phyloP scores from a whole-genome alignment of 2,329 filamentous ascomycete genomes.

The Hypomyces perniciosus region DNA sequence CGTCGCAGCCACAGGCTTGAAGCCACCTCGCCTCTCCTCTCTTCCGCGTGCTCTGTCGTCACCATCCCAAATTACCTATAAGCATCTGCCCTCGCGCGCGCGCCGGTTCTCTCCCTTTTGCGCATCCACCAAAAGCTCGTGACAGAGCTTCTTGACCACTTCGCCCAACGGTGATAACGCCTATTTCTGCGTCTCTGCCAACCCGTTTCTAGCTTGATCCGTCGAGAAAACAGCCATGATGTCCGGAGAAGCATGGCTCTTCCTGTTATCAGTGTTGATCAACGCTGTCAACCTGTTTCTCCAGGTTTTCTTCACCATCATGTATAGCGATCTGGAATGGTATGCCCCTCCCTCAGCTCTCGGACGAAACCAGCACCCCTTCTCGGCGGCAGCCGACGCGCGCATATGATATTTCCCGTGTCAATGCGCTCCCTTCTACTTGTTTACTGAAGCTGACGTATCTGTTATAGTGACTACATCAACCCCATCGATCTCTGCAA shows the following conservation, averaged over 20 bases:
- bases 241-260: slow-evolving; percentile 98
- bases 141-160: neutral
- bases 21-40: neutral
- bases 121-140: neutral
- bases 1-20: neutral
- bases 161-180: neutral
- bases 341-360: slow-evolving; percentile 42
- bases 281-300: slow-evolving; percentile 99
- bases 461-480: slow-evolving; percentile 78
- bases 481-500: slow-evolving; percentile 99
- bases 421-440: slow-evolving; percentile 11
- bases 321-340: slow-evolving; percentile 99
- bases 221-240: slow-evolving; percentile 43
- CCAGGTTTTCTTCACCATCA: slow-evolving; percentile 99
- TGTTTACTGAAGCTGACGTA: slow-evolving; percentile 4
- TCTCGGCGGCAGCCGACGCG: neutral
- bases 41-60: neutral
- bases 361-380: slow-evolving; percentile 9
- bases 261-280: slow-evolving; percentile 94
- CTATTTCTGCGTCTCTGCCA: neutral
- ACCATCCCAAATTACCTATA: neutral
- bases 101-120: slow-evolving; percentile 3
- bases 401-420: neutral
- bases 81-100: slow-evolving; percentile 2
- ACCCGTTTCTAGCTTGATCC: slow-evolving; percentile 22